Base-by-base conservation (phyloP, 768 basidiomycete species). In the Goffeauzyma gilvescens region DNA sequence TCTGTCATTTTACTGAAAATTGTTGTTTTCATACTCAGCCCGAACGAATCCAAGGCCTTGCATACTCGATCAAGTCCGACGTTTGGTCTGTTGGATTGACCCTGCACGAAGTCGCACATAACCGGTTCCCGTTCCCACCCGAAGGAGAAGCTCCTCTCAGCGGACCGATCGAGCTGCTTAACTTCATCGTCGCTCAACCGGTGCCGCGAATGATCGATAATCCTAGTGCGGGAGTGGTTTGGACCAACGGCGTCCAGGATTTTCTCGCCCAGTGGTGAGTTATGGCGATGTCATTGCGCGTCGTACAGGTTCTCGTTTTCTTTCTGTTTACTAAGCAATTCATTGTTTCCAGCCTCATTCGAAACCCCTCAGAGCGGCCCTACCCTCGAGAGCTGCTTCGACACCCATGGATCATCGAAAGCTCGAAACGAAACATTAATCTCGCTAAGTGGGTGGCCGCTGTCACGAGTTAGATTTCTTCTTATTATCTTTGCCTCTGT, bases 101-200 rank as follows among this genome's bases (percentile, higher is more conserved):
- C 13, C 50, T 65, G 7, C 60, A 64, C 44, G 64, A 65, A 42
- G 52, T 62, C 24, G 64, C 64, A 8, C 58, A 63, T 49, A 56
- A 64, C 32, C 58, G 62, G 6, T 65, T 64, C 54, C 64, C 64
- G 1, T 65, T 65, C 50, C 62, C 62, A 17, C 61, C 62, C 14
- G 61, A 62, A 46, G 62, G 61, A 5, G 64, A 66, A 44, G 75
- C 73, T 27, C 85, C 93, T 58, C 70, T 93, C 22, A 60, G 55
- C 27, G 77, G 83, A 5, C 77, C 84, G n/a, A 90, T 96, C 61
- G 90, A 95, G 58, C 69, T 95, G 41, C 75, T 95, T 68, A 79
- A 84, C 65, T 76, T 85, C 57, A 87, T 93, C 55, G 80, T 83
- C 5, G 68, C 50, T 10, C 59, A 54, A 27, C 66, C 49, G 47